A percentile compares a stretch with the other conserved stretches of the same genome.
Evolutionary conservation across 805 yeast genomes (phyloP).

Genomic region (Yamadazyma paraphyllophila): DNA sequence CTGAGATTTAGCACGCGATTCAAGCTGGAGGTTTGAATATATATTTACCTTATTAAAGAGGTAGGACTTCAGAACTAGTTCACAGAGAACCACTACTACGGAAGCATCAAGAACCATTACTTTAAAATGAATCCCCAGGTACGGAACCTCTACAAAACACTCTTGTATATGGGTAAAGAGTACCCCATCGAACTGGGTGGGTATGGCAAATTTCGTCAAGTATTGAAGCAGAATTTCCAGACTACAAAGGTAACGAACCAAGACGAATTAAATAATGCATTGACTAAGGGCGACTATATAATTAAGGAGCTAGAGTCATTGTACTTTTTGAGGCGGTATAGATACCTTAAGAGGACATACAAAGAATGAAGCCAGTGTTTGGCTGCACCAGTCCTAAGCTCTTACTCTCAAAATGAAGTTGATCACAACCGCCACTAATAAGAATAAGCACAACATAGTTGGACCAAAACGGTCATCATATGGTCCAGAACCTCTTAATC

Average conservation of each 20-base stretch:
- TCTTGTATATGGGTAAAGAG: constrained; percentile 34
- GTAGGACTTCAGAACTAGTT: neutral
- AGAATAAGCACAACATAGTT: constrained; percentile 91
- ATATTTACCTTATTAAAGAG: too few relatives aligned
- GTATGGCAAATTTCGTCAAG: constrained; percentile 20
- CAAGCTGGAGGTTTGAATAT: too few relatives aligned
- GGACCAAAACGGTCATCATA: constrained; percentile 99
- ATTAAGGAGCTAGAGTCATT: constrained; percentile 30
- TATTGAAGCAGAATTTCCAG: constrained; percentile 21
- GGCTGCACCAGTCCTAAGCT: constrained; percentile 27
- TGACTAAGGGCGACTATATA: constrained; percentile 29
- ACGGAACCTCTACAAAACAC: constrained; percentile 22
- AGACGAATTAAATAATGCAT: constrained; percentile 21
- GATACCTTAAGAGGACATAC: constrained; percentile 28
- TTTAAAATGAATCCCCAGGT: constrained; percentile 21
- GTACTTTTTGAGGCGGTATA: constrained; percentile 29
- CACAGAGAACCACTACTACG: neutral
- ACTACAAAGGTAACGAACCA: constrained; percentile 14
- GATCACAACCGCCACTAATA: constrained; percentile 88
- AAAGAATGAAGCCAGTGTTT: neutral
- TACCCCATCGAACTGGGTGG: constrained; percentile 35
- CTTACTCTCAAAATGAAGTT: constrained; percentile 84
- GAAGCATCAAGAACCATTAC: constrained; percentile 3
- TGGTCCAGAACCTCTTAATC: constrained; percentile 98
- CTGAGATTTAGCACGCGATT: too few relatives aligned